Conservation (phyloP, 768 basidiomycete genomes). For the Exidia glandulosa region DNA sequence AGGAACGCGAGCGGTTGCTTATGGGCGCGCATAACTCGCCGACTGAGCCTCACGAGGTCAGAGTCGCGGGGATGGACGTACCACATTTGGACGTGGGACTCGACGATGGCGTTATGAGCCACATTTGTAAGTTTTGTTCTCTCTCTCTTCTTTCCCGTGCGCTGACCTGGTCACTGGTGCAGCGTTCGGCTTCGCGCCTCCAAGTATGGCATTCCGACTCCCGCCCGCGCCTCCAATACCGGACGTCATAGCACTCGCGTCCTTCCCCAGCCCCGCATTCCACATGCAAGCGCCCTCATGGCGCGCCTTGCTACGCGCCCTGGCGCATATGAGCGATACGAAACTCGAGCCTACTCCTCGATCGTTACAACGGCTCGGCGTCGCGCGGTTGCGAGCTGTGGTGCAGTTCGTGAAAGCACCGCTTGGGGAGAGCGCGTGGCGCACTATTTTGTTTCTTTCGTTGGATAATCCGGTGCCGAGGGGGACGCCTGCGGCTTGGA, state of each 20-base stretch:
- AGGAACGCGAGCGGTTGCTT: neutral
- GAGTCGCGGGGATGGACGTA: neutral
- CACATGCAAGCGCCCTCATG: constrained; percentile 60
- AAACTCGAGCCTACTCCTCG: constrained; percentile 49
- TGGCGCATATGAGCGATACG: constrained; percentile 62
- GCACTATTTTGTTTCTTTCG: constrained; percentile 65
- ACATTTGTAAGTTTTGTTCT: constrained; percentile 45
- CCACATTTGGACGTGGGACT: constrained; percentile 19
- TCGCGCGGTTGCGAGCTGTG: constrained; percentile 49
- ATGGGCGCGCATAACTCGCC: too few species aligned
- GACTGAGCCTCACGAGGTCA: neutral
- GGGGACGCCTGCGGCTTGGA: constrained; percentile 30
- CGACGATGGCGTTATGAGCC: constrained; percentile 43
- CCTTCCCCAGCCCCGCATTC: constrained; percentile 53
- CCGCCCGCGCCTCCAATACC: constrained; percentile 49
- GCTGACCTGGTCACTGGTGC: neutral
- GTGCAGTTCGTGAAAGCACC: constrained; percentile 74
- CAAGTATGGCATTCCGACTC: constrained; percentile 39
- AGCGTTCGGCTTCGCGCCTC: constrained; percentile 62
- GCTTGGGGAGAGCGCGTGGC: constrained; percentile 51
- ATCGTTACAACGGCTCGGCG: neutral
- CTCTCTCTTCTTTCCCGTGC: neutral
- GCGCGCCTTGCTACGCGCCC: constrained; percentile 60
- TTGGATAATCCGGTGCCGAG: constrained; percentile 56
- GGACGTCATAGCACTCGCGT: constrained; percentile 62